A percentile compares a stretch with the other conserved stretches of the same genome.
Evolutionary conservation across 1,139 yeast genomes (phyloP).

Genomic region (Saccharomyces hybrid): DNA sequence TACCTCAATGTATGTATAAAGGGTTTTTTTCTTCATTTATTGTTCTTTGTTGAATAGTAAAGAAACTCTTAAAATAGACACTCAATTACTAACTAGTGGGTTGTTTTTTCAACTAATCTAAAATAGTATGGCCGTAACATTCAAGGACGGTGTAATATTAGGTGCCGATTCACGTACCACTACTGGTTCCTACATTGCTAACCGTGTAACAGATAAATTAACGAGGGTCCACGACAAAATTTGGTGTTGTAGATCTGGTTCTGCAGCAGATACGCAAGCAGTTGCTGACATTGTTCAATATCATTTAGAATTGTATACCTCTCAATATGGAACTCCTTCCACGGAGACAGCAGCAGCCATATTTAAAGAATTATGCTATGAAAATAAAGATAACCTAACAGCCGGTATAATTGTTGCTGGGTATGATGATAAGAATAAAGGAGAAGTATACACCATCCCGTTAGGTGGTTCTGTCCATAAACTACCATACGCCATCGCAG

Average conservation of each 20-base stretch:
- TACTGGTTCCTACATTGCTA: conserved; percentile 95
- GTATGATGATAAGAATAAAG: conserved; percentile 71
- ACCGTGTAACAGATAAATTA: conserved; percentile 90
- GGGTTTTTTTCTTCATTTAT: too few relatives aligned
- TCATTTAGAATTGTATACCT: conserved; percentile 65
- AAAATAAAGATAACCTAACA: conserved; percentile 72
- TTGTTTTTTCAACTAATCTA: too few relatives aligned
- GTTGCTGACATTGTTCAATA: conserved; percentile 93
- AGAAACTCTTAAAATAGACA: too few relatives aligned
- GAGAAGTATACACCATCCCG: conserved; percentile 87
- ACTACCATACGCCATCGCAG: conserved; percentile 93
- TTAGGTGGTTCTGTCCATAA: conserved; percentile 92
- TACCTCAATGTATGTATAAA: too few relatives aligned
- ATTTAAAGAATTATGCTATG: conserved; percentile 84
- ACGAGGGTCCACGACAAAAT: conserved; percentile 93
- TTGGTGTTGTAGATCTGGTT: conserved; percentile 94
- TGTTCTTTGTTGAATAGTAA: too few relatives aligned
- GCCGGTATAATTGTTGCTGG: conserved; percentile 99
- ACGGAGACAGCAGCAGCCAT: conserved; percentile 81
- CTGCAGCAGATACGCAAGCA: conserved; percentile 97
- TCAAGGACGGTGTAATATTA: conserved; percentile 84
- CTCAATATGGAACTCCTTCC: conserved; percentile 59
- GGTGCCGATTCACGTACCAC: conserved; percentile 98
- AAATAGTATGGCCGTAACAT: conserved; percentile 83
- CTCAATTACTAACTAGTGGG: too few relatives aligned